Evolutionary conservation across 768 basidiomycete genomes (phyloP).

Genomic region (Agaricus sinodeliciosus): DNA sequence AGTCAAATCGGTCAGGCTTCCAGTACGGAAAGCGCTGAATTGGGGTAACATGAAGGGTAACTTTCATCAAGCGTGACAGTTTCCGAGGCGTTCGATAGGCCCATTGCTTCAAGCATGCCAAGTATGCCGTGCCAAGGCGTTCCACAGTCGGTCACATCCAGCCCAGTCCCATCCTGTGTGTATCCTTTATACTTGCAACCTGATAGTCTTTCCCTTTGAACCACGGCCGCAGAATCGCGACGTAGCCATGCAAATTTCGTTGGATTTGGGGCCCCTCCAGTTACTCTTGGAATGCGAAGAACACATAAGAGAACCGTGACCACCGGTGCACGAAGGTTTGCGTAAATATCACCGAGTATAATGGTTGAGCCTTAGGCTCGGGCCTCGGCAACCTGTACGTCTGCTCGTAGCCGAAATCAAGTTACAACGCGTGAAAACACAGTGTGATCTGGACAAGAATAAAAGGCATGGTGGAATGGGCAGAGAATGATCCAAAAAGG

Average conservation of each 20-base stretch:
- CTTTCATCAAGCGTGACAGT: neutral
- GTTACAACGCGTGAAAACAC: neutral
- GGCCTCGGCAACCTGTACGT: constrained; percentile 5
- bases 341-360: constrained; percentile 5
- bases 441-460: constrained; percentile 1
- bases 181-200: neutral
- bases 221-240: neutral
- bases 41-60: constrained; percentile 5
- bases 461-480: constrained; percentile 5
- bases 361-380: neutral
- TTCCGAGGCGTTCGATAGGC: neutral
- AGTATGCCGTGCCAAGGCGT: constrained; percentile 8
- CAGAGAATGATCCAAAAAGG: neutral
- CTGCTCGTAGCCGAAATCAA: neutral
- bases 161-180: neutral
- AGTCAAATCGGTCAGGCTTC: constrained; percentile 7
- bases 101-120: neutral
- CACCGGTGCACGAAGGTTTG: constrained; percentile 6
- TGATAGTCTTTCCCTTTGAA: neutral
- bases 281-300: neutral
- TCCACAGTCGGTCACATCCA: constrained; percentile 1
- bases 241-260: constrained; percentile 11
- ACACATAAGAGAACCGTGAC: neutral
- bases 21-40: constrained; percentile 5
- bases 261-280: constrained; percentile 5